These are phyloP conservation scores for Novymonas esmeraldas DNA, from an alignment of 208 protist species.

Conservation along the genomic window DNA sequence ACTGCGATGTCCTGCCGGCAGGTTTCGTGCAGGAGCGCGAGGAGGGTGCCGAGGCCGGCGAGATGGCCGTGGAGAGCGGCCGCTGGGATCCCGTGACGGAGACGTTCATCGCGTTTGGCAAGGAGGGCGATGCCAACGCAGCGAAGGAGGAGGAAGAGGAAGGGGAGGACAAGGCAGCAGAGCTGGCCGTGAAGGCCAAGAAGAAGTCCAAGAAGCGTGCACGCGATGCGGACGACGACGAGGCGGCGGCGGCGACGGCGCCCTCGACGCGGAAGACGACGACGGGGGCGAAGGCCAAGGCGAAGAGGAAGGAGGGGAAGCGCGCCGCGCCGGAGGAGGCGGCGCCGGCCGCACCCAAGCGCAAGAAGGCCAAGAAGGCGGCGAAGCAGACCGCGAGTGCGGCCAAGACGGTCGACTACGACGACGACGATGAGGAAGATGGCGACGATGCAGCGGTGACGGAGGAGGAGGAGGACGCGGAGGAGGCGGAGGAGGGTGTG, in stretches of 20 bases:
- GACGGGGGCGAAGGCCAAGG: slow-evolving; percentile 35
- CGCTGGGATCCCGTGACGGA: slow-evolving; percentile 73
- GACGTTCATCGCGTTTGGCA: slow-evolving; percentile 71
- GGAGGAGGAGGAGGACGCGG: slow-evolving; percentile 21
- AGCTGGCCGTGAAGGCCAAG: background rate
- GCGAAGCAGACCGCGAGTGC: background rate
- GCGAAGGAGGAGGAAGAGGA: slow-evolving; percentile 1
- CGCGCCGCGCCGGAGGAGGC: background rate
- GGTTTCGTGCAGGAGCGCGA: slow-evolving; percentile 80
- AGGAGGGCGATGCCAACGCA: slow-evolving; percentile 28
- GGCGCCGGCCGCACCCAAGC: slow-evolving; percentile 10
- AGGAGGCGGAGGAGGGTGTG: slow-evolving; percentile 21
- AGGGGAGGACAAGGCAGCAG: background rate
- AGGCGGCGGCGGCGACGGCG: background rate
- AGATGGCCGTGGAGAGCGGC: slow-evolving; percentile 56
- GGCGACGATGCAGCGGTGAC: background rate
- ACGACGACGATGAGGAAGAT: slow-evolving; percentile 27
- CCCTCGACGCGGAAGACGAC: too few relatives aligned
- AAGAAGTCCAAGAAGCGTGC: slow-evolving; percentile 17
- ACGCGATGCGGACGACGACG: background rate
- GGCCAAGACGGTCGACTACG: too few relatives aligned
- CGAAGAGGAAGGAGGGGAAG: background rate
- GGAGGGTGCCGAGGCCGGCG: slow-evolving; percentile 65
- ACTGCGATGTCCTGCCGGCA: slow-evolving; percentile 84
- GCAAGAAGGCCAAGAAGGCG: slow-evolving; percentile 24